phyloP scores from a whole-genome alignment of 441 rosid species.

The Populus hybrid region DNA sequence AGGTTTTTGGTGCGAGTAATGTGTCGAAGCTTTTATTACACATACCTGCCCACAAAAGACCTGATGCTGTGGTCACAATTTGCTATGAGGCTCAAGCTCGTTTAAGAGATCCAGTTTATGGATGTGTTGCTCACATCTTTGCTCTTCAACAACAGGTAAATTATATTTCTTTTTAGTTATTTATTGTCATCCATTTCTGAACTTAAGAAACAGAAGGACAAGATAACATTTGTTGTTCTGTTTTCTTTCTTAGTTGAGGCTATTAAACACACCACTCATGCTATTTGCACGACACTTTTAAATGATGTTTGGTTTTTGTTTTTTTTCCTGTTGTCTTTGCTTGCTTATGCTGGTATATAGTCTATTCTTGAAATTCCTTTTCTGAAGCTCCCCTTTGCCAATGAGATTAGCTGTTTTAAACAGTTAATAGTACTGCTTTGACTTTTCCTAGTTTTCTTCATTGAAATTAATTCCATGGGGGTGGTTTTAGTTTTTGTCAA shows the following conservation, averaged over 20 bases:
- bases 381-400: neutral
- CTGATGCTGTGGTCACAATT: conserved; percentile 81
- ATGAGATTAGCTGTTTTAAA: neutral
- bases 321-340: too few species aligned
- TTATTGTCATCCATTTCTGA: neutral
- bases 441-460: neutral
- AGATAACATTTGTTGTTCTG: neutral
- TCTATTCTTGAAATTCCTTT: neutral
- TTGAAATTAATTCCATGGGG: neutral
- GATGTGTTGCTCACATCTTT: conserved; percentile 90
- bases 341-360: neutral
- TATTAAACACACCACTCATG: neutral
- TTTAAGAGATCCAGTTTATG: conserved; percentile 84
- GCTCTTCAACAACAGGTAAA: conserved; percentile 93
- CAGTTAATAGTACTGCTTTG: neutral
- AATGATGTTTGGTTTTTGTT: too few species aligned
- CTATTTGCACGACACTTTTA: neutral
- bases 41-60: conserved; percentile 67
- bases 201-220: neutral
- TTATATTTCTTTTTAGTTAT: neutral
- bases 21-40: conserved; percentile 79
- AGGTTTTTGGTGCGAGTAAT: conserved; percentile 92
- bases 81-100: conserved; percentile 93
- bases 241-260: neutral
- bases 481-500: neutral